A percentile compares a stretch with the other conserved stretches of the same genome.
Conservation (phyloP, 345 rosid species). For the Eucalyptus pauciflora region DNA sequence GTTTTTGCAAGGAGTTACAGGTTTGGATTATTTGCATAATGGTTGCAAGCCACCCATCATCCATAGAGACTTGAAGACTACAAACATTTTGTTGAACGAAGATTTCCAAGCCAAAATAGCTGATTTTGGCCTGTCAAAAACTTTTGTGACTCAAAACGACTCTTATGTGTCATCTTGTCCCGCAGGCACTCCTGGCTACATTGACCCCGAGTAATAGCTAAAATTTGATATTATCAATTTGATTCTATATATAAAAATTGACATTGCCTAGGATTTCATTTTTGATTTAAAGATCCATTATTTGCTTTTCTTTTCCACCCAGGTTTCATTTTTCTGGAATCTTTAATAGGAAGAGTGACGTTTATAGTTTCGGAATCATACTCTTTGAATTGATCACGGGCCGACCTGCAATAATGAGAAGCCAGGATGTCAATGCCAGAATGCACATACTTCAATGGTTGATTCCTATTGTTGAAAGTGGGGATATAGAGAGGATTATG, state of each 20-base stretch:
- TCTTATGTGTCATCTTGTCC: conserved; percentile 16
- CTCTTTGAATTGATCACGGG: conserved; percentile 42
- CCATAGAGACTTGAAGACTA: conserved; percentile 31
- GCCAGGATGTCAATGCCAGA: neutral
- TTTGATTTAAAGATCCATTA: neutral
- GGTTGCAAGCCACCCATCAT: conserved; percentile 12
- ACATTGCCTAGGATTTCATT: neutral
- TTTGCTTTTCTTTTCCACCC: neutral
- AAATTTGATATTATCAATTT: neutral
- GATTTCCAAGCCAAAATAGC: conserved; percentile 33
- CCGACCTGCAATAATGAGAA: conserved; percentile 13
- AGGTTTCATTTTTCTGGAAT: neutral
- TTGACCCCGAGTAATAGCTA: conserved; percentile 27
- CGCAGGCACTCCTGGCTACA: conserved; percentile 32
- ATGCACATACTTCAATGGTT: conserved; percentile 29
- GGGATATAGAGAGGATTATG: conserved; percentile 22
- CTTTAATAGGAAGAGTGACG: conserved; percentile 35
- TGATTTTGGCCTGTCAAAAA: conserved; percentile 34
- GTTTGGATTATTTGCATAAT: conserved; percentile 17
- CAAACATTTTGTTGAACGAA: conserved; percentile 33
- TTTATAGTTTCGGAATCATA: conserved; percentile 39
- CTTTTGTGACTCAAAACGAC: conserved; percentile 15
- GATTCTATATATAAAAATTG: neutral
- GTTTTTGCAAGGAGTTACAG: neutral
- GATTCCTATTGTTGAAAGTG: conserved; percentile 8